These are phyloP conservation scores for Vitis hybrid DNA, from an alignment of 177 flowering plant species.

Conservation along the genomic window DNA sequence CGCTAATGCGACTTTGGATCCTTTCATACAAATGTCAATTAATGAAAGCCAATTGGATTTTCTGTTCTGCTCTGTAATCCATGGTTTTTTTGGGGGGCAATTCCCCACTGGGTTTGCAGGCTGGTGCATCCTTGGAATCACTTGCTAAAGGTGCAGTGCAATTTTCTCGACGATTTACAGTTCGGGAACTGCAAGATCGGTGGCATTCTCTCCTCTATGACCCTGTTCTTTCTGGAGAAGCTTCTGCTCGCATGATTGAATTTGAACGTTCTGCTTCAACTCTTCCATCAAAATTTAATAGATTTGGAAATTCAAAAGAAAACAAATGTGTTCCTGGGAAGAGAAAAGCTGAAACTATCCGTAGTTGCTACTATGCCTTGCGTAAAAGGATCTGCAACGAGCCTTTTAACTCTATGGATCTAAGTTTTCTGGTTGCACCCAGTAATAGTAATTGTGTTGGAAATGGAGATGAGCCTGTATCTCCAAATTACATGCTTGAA, in stretches of 20 bases:
- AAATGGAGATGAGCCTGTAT: constrained; percentile 33
- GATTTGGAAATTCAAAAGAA: constrained; percentile 42
- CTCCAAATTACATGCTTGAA: constrained; percentile 31
- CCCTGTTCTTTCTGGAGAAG: constrained; percentile 62
- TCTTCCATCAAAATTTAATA: constrained; percentile 37
- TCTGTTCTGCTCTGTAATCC: background rate
- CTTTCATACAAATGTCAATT: too few relatives aligned
- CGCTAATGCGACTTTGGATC: too few relatives aligned
- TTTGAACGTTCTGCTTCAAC: constrained; percentile 46
- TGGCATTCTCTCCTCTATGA: constrained; percentile 91
- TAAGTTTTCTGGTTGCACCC: constrained; percentile 48
- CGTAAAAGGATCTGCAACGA: constrained; percentile 71
- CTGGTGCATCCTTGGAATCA: constrained; percentile 92
- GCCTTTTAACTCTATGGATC: constrained; percentile 46
- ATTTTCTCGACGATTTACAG: constrained; percentile 73
- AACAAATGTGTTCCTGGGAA: constrained; percentile 35
- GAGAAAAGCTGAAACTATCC: constrained; percentile 68
- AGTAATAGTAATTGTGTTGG: constrained; percentile 31
- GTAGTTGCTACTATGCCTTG: constrained; percentile 71
- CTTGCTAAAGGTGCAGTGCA: constrained; percentile 95
- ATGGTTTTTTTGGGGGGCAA: background rate
- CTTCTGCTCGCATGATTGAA: constrained; percentile 60
- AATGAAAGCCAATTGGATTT: too few relatives aligned
- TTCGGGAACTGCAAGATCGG: constrained; percentile 70
- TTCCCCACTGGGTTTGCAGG: constrained; percentile 40